A percentile compares a stretch with the other conserved stretches of the same genome.
These are phyloP conservation scores for Onygenales sp. DNA, from an alignment of 2,329 filamentous ascomycete genomes.

Conservation along the genomic window DNA sequence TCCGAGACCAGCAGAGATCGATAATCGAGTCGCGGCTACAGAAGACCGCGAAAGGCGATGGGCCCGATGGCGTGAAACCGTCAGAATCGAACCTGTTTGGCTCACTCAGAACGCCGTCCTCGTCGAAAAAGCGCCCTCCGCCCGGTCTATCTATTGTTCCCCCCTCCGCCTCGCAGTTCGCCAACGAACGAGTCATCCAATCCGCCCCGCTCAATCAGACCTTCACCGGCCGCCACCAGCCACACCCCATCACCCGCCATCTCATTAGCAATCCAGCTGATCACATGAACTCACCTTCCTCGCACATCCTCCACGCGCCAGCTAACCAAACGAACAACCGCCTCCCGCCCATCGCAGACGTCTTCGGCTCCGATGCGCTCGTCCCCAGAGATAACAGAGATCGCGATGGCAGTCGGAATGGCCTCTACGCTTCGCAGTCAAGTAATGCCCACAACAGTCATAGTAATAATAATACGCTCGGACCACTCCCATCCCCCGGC, in stretches of 20 bases:
- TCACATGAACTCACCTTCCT: constrained; percentile 3
- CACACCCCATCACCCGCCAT: constrained; percentile 66
- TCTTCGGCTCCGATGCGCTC: constrained; percentile 72
- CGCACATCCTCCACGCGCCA: constrained; percentile 83
- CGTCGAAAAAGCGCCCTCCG: constrained; percentile 48
- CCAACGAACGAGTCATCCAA: constrained; percentile 89
- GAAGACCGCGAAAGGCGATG: constrained; percentile 73
- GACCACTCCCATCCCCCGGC: constrained; percentile 67
- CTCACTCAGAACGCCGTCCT: constrained; percentile 32
- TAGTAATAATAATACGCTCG: constrained; percentile 51
- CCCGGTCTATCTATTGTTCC: constrained; percentile 91
- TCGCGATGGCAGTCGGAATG: constrained; percentile 2
- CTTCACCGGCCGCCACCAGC: constrained; percentile 81
- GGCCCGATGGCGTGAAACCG: constrained; percentile 50
- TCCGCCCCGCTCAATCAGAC: constrained; percentile 91
- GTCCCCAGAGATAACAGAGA: constrained; percentile 25
- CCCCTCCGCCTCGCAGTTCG: constrained; percentile 83
- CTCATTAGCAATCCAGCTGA: constrained; percentile 66
- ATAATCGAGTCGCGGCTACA: constrained; percentile 90
- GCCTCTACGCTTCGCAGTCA: constrained; percentile 6
- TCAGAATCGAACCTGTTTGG: constrained; percentile 36
- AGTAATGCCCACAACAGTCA: constrained; percentile 4
- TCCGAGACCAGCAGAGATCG: constrained; percentile 85
- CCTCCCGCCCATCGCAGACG: constrained; percentile 85
- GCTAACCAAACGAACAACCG: constrained; percentile 85